phyloP scores from a whole-genome alignment of 2,329 filamentous ascomycete genomes.

The Scedosporium boydii region DNA sequence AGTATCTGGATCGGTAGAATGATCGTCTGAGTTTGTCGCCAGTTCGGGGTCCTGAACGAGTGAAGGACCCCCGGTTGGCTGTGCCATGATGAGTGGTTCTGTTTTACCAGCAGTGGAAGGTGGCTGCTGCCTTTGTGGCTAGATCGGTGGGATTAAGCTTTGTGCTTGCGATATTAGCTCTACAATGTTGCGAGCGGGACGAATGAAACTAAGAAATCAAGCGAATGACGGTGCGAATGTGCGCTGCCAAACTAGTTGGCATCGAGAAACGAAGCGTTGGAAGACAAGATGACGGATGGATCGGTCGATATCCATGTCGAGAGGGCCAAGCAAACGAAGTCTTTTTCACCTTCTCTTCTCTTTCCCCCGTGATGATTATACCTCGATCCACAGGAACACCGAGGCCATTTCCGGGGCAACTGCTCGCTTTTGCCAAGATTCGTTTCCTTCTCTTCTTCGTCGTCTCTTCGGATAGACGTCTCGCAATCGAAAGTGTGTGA shows the following conservation, averaged over 20 bases:
- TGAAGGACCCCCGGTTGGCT: constrained; percentile 35
- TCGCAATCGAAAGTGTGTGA: not conserved
- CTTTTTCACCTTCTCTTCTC: not conserved
- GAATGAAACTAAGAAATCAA: not conserved
- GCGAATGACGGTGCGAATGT: not conserved
- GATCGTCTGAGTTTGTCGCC: constrained; percentile 20
- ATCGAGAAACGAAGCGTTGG: not conserved
- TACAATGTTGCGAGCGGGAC: not conserved
- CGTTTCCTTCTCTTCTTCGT: not conserved
- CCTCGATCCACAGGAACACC: not conserved
- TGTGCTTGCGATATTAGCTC: not conserved
- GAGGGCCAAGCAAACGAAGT: not conserved
- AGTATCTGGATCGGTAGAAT: constrained; percentile 16
- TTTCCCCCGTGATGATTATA: not conserved
- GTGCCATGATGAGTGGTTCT: constrained; percentile 35
- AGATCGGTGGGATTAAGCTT: not conserved
- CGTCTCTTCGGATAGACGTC: not conserved
- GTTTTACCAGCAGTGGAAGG: not conserved
- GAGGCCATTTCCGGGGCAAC: not conserved
- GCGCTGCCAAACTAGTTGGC: constrained; percentile 1
- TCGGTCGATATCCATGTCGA: not conserved
- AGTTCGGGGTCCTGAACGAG: constrained; percentile 35
- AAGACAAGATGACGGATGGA: not conserved
- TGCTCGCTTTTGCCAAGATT: not conserved
- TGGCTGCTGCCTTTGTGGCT: not conserved